A percentile compares a stretch with the other conserved stretches of the same genome.
Evolutionary conservation across 139 green algal species (phyloP).

Genomic region (Asterochloris erici): DNA sequence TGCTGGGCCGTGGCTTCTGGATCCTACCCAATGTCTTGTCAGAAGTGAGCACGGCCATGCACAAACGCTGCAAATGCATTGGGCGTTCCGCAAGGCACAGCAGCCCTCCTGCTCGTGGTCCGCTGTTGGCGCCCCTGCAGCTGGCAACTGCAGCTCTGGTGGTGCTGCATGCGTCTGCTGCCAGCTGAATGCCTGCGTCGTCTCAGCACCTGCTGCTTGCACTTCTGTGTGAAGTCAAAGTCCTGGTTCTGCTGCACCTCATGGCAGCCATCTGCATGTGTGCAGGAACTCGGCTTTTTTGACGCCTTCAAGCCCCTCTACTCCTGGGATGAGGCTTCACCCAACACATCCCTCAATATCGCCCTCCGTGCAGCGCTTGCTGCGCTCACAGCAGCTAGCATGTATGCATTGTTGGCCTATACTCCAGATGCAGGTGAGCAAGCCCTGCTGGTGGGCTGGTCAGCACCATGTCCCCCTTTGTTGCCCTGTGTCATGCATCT

Average conservation of each 20-base stretch:
- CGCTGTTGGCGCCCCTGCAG: neutral
- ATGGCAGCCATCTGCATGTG: neutral
- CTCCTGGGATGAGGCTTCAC: conserved; percentile 16
- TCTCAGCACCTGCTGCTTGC: neutral
- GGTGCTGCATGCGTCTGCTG: neutral
- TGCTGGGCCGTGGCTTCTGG: conserved; percentile 67
- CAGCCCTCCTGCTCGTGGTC: neutral
- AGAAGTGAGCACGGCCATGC: conserved; percentile 50
- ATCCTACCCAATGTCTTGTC: conserved; percentile 80
- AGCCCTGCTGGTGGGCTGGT: neutral
- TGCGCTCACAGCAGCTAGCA: neutral
- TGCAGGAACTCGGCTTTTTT: conserved; percentile 22
- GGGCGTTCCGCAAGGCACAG: neutral
- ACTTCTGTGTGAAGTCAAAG: neutral
- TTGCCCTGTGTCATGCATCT: neutral
- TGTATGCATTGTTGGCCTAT: neutral
- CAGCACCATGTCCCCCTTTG: neutral
- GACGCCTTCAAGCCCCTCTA: conserved; percentile 27
- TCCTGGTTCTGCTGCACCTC: neutral
- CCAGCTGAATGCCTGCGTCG: neutral
- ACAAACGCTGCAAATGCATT: neutral
- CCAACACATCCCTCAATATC: conserved; percentile 4
- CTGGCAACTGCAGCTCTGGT: neutral
- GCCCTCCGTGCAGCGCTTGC: conserved; percentile 4
- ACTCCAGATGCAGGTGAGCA: conserved; percentile 1